Evolutionary conservation across 2,329 filamentous ascomycete genomes (phyloP).

Genomic region (Tolypocladium amazonense): DNA sequence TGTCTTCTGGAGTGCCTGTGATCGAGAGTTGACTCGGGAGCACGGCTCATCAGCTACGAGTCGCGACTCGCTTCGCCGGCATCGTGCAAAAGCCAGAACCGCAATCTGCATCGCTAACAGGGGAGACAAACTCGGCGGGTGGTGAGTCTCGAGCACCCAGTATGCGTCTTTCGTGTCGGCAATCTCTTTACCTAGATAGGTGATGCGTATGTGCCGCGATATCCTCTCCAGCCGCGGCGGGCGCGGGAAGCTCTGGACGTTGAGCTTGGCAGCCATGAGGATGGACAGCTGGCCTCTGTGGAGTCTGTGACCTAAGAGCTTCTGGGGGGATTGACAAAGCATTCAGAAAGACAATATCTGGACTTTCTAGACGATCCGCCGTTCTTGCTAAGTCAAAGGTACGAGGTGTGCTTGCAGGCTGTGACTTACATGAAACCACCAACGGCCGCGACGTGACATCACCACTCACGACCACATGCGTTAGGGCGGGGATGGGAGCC

Average conservation of each 20-base stretch:
- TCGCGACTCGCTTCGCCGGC: neutral
- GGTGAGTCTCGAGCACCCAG: slow-evolving; percentile 53
- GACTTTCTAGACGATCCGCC: neutral
- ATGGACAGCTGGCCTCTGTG: neutral
- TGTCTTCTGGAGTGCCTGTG: neutral
- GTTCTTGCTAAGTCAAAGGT: neutral
- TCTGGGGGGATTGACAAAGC: neutral
- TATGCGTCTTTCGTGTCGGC: slow-evolving; percentile 48
- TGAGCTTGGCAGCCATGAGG: slow-evolving; percentile 28
- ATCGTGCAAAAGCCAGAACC: neutral
- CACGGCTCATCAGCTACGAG: neutral
- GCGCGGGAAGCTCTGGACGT: slow-evolving; percentile 47
- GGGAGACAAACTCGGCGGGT: slow-evolving; percentile 42
- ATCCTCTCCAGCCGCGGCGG: slow-evolving; percentile 46
- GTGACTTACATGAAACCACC: neutral
- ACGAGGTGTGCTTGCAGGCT: too few species aligned
- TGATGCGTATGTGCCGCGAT: slow-evolving; percentile 42
- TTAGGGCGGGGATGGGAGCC: too few species aligned
- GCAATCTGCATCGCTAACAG: neutral
- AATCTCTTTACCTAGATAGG: slow-evolving; percentile 41
- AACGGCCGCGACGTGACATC: neutral
- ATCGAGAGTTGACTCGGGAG: neutral
- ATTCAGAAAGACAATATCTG: neutral
- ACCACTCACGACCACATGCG: neutral
- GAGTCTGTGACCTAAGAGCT: neutral